Base-by-base conservation (phyloP, 2,329 filamentous ascomycete species). In the Malbranchea zuffiana region DNA sequence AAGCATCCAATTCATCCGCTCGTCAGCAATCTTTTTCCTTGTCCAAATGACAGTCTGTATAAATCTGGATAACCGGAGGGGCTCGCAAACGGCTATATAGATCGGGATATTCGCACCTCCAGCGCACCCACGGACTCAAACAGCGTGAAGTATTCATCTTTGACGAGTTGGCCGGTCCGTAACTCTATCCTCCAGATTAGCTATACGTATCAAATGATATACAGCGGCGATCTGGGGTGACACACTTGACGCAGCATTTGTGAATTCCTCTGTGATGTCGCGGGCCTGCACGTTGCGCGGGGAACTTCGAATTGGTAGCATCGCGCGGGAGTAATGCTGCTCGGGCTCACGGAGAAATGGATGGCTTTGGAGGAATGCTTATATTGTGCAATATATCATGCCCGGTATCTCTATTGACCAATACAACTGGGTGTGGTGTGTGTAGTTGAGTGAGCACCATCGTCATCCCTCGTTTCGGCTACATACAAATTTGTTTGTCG, bases 71-170 rank as follows among this genome's bases (percentile, higher is more conserved):
- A 28, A 8, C 15, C 30, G 13, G 6, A 27, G 13, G 15, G 8
- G 8, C 16, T 11, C 18, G n/a, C 8, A 3, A 37, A 15, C 10
- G 11, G 30, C 13, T 8, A 32, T 28, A 23, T 32, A 23, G n/a
- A 25, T 30, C 27, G 11, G 39, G 50, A n/a, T n/a, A n/a, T 28
- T 27, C 62, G 38, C 47, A 69, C 66, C 68, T 80, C 75, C 42
- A 80, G 62, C 44, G 75, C 75, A 42, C 84, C 83, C 48, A 98
- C 90, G 32, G 87, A 81, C 63, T 96, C 90, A 49, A 94, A 95
- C 3, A 98, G 71, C 1, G 86, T 93, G 53, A 98, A 96, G 55
- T 76, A 77, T 29, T 82, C 83, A 84, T 96, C 87, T 63, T 95
- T 95, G 45, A 96, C 72, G 3, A 98, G 72, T 49, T 92, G 78